These are phyloP conservation scores for Alternaria arborescens DNA, from an alignment of 2,329 filamentous ascomycete genomes.

Conservation along the genomic window DNA sequence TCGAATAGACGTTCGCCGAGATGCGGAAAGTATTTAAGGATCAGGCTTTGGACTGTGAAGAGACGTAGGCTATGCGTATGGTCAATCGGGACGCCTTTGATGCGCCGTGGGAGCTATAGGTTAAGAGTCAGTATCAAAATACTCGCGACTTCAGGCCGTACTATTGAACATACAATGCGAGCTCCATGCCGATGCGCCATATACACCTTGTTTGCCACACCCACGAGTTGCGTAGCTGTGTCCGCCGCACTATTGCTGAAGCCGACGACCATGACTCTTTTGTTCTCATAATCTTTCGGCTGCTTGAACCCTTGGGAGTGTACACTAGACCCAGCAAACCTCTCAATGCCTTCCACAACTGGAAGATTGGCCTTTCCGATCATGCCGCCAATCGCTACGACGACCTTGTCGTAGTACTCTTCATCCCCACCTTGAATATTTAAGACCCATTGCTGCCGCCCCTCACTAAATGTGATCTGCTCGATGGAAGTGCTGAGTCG, in stretches of 20 bases:
- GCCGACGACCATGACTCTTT: conserved; percentile 35
- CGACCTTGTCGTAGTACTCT: conserved; percentile 31
- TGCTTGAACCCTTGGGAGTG: conserved; percentile 28
- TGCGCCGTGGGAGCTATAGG: conserved; percentile 23
- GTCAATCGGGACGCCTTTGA: conserved; percentile 26
- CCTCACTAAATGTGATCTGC: conserved; percentile 22
- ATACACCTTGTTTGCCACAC: conserved; percentile 30
- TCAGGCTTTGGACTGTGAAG: conserved; percentile 20
- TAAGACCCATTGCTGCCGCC: conserved; percentile 23
- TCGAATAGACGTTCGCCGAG: conserved; percentile 29
- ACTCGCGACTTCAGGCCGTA: background rate
- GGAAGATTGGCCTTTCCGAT: conserved; percentile 28
- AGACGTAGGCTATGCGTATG: conserved; percentile 25
- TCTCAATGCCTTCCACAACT: conserved; percentile 24
- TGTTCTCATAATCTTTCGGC: conserved; percentile 21
- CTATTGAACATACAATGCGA: conserved; percentile 19
- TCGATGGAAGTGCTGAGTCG: conserved; percentile 22
- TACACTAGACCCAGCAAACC: conserved; percentile 23
- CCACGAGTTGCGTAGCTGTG: conserved; percentile 31
- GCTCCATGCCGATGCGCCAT: conserved; percentile 37
- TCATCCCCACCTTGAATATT: conserved; percentile 7
- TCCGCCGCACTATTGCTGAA: conserved; percentile 40
- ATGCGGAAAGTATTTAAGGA: conserved; percentile 23
- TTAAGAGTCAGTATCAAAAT: background rate
- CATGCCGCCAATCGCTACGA: conserved; percentile 33